Percentiles rank a stretch among this genome's conserved stretches.
Conservation (phyloP, 805 yeast genomes). For the Dipodascus albidus region DNA sequence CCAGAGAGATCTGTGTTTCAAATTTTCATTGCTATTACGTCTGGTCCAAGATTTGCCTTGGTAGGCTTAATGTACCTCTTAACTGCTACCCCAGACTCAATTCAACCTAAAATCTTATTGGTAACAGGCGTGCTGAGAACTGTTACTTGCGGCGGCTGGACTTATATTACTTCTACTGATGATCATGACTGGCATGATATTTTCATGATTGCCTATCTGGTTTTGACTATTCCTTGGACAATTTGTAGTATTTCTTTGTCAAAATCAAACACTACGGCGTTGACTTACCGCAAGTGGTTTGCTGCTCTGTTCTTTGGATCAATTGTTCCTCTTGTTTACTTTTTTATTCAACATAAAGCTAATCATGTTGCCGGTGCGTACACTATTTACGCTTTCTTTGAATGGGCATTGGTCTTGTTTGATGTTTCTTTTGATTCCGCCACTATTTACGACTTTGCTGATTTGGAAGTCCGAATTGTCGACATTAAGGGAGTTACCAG, state of each 20-base stretch:
- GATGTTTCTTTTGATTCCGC: conserved; percentile 82
- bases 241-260: conserved; percentile 45
- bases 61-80: conserved; percentile 38
- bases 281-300: conserved; percentile 38
- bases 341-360: conserved; percentile 89
- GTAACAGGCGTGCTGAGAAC: conserved; percentile 76
- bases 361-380: conserved; percentile 87
- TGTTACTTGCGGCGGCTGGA: conserved; percentile 97
- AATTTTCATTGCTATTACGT: conserved; percentile 78
- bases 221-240: conserved; percentile 89
- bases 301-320: conserved; percentile 56
- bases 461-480: conserved; percentile 37
- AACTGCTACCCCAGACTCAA: conserved; percentile 26
- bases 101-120: conserved; percentile 23
- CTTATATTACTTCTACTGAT: conserved; percentile 91
- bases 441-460: conserved; percentile 58
- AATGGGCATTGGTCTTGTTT: conserved; percentile 78
- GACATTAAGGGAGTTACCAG: conserved; percentile 21
- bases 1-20: conserved; percentile 94
- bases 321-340: conserved; percentile 71
- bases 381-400: conserved; percentile 86
- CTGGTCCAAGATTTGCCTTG: conserved; percentile 81
- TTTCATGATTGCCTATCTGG: conserved; percentile 84
- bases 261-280: conserved; percentile 34
- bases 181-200: conserved; percentile 95